Conservation (phyloP, 495 filamentous ascomycete genomes). For the Talaromyces thailandensis region DNA sequence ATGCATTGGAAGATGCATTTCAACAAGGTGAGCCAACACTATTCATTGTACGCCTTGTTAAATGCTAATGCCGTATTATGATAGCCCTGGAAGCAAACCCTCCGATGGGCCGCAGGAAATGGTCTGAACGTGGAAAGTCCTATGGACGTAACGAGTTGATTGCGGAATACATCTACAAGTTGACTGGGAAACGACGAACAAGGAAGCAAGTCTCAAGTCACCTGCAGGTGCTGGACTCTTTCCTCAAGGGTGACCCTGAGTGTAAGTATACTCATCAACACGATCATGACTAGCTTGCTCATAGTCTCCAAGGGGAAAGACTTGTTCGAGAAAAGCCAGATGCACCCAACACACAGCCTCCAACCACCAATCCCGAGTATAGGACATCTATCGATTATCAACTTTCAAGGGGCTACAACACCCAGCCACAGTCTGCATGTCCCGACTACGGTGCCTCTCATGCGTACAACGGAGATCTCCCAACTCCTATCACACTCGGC, state of each 20-base stretch:
- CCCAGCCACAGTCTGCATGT: conserved; percentile 19
- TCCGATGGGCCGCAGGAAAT: conserved; percentile 74
- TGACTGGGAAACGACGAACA: conserved; percentile 54
- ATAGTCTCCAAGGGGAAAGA: conserved; percentile 24
- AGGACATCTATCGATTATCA: conserved; percentile 30
- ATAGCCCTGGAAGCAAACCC: conserved; percentile 73
- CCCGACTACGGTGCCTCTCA: conserved; percentile 28
- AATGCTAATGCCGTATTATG: not conserved
- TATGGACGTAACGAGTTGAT: conserved; percentile 91
- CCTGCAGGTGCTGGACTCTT: conserved; percentile 89
- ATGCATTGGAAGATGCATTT: conserved; percentile 78
- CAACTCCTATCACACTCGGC: conserved; percentile 27
- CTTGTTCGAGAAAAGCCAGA: conserved; percentile 36
- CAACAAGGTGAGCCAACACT: conserved; percentile 61
- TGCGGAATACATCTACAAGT: conserved; percentile 64
- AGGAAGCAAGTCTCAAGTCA: conserved; percentile 95
- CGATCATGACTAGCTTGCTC: not conserved
- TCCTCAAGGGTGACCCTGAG: conserved; percentile 54
- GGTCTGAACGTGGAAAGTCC: conserved; percentile 58
- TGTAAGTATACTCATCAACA: conserved; percentile 19
- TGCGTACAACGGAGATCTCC: conserved; percentile 27
- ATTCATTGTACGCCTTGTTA: not conserved
- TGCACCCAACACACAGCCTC: conserved; percentile 25
- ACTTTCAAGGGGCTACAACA: conserved; percentile 25
- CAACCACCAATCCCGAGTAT: conserved; percentile 28